Conservation (phyloP, 805 yeast genomes). For the Saccharomycopsis capsularis region DNA sequence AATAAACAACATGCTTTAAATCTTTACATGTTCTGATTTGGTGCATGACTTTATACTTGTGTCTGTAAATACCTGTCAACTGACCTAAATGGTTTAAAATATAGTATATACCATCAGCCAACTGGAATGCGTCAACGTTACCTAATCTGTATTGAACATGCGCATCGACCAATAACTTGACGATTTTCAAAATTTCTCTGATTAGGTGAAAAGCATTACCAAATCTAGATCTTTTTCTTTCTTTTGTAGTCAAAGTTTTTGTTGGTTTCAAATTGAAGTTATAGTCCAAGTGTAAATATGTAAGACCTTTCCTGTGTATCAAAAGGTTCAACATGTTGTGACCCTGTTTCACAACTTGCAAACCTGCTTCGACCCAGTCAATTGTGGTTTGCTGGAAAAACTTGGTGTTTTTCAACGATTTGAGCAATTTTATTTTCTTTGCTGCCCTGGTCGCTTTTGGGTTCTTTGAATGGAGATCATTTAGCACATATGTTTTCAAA, state of each 20-base stretch:
- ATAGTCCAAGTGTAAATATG: slow-evolving; percentile 89
- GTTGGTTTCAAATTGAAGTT: slow-evolving; percentile 95
- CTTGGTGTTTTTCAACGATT: slow-evolving; percentile 66
- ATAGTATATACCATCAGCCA: slow-evolving; percentile 92
- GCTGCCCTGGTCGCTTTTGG: slow-evolving; percentile 32
- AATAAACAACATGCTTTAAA: slow-evolving; percentile 83
- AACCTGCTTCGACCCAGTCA: slow-evolving; percentile 98
- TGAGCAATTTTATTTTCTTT: slow-evolving; percentile 53
- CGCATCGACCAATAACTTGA: slow-evolving; percentile 83
- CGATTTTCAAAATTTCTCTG: slow-evolving; percentile 79
- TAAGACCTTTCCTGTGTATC: slow-evolving; percentile 84
- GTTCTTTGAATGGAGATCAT: slow-evolving; percentile 49
- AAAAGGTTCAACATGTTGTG: slow-evolving; percentile 85
- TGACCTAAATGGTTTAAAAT: slow-evolving; percentile 91
- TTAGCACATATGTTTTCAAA: slow-evolving; percentile 66
- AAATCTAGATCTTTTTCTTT: slow-evolving; percentile 89
- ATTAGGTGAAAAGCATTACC: slow-evolving; percentile 94
- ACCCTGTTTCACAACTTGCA: slow-evolving; percentile 90
- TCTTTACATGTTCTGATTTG: slow-evolving; percentile 96
- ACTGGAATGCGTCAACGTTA: slow-evolving; percentile 83
- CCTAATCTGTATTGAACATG: slow-evolving; percentile 90
- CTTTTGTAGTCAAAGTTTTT: slow-evolving; percentile 92
- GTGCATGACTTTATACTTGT: slow-evolving; percentile 97
- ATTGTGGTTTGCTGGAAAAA: slow-evolving; percentile 86
- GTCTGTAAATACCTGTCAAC: slow-evolving; percentile 91